Conservation (phyloP, 2,329 filamentous ascomycete genomes). For the Aspergillus pseudoviridinutans region DNA sequence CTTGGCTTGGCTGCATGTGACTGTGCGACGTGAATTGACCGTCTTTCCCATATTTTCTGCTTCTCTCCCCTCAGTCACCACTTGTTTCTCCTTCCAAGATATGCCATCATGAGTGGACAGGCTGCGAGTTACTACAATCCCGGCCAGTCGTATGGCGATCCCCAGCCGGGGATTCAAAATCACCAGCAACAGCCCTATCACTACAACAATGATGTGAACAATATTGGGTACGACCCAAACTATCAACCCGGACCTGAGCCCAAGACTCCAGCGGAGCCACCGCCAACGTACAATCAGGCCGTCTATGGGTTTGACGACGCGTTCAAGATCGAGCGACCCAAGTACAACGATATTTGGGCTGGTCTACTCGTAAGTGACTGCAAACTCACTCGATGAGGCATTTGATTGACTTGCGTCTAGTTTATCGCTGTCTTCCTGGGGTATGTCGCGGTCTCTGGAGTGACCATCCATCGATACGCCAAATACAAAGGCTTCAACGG, state of each 20-base stretch:
- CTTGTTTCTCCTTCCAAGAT: background rate
- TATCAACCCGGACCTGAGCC: slow-evolving; percentile 12
- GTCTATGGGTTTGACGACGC: slow-evolving; percentile 65
- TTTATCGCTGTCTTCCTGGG: slow-evolving; percentile 68
- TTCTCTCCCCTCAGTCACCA: background rate
- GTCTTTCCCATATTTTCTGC: slow-evolving; percentile 5
- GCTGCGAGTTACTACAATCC: slow-evolving; percentile 35
- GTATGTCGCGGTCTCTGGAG: slow-evolving; percentile 70
- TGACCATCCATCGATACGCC: slow-evolving; percentile 72
- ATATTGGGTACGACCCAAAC: slow-evolving; percentile 15
- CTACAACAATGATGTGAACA: slow-evolving; percentile 9
- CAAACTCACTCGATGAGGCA: background rate
- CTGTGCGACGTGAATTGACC: background rate
- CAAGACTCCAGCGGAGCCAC: slow-evolving; percentile 33
- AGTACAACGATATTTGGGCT: slow-evolving; percentile 88
- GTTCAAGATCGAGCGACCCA: slow-evolving; percentile 79
- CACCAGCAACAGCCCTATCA: slow-evolving; percentile 15
- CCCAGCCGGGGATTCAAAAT: slow-evolving; percentile 7
- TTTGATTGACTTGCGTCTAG: slow-evolving; percentile 34
- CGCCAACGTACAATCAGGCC: slow-evolving; percentile 33
- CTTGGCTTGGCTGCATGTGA: background rate
- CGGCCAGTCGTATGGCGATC: slow-evolving; percentile 20
- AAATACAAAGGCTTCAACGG: slow-evolving; percentile 60
- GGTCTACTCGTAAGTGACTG: slow-evolving; percentile 62
- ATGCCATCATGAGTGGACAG: slow-evolving; percentile 33